Evolutionary conservation across 2,329 filamentous ascomycete genomes (phyloP), one percentile per base, ranked within the genome.

Genomic region (Triangularia setosa): DNA sequence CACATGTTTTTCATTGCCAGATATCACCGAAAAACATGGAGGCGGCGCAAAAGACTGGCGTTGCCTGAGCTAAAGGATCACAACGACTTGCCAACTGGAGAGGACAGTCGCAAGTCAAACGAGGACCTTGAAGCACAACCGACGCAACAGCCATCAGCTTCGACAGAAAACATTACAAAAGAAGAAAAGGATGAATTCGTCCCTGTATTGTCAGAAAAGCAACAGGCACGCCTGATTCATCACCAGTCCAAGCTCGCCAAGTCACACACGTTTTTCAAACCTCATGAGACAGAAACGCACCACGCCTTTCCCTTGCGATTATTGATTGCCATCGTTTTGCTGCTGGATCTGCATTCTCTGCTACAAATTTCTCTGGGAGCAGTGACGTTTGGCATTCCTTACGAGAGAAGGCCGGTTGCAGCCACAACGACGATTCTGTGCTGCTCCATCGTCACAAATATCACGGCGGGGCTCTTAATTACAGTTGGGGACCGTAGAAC

Each of bases 181-280:
- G 69, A 25, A 24, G 77, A 83, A 21, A 74, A 76, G n/a, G 81
- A 85, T 30, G 79, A 83, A 62, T 75, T 82, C 24, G 86, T 69
- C 61, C 70, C 86, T 0, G 88, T 92, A 3, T 80, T 95, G 2
- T 87, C 81, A 0, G 79, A 79, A 4, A 77, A 83, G 65, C 90
- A 95, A 74, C 89, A 93, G 72, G 82, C 83, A 65, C 85, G 83
- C 58, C 82, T 96, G 9, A 82, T 88, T 59, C 88, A 95, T 73
- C 92, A 96, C 72, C 90, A 93, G 72, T 83, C 81, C 69, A 94
- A 93, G 72, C 90, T 95, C 72, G 84, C 89, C 72, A 92, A 90
- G 70, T 92, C 89, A 0, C 92, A 96, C 74, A 93, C 90, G 5
- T 96, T 94, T 76, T 96, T 96, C 81, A 93, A 93, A 72, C 91